These are phyloP conservation scores for Yarrowia divulgata DNA, from an alignment of 805 yeast genomes.

Conservation along the genomic window DNA sequence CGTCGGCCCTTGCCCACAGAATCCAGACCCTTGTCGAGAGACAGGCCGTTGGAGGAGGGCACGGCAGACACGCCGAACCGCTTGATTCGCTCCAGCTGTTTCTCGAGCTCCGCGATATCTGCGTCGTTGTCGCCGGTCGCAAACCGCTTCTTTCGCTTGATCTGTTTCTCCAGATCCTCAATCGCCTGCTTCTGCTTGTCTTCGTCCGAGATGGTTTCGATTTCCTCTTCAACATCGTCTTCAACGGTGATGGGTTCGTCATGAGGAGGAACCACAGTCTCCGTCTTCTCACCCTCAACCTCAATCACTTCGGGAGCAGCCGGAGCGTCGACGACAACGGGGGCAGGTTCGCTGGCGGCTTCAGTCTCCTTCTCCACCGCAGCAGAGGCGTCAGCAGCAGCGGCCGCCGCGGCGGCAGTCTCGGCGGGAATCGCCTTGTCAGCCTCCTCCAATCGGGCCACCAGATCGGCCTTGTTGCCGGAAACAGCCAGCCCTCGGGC, in stretches of 20 bases:
- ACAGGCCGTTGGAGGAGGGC: not conserved
- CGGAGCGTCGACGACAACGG: slow-evolving; percentile 3
- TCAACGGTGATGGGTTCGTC: slow-evolving; percentile 42
- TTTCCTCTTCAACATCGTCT: slow-evolving; percentile 41
- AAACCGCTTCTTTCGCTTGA: slow-evolving; percentile 78
- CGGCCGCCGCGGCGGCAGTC: slow-evolving; percentile 8
- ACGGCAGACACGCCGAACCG: slow-evolving; percentile 66
- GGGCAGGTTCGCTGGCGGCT: not conserved
- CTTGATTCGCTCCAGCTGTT: slow-evolving; percentile 72
- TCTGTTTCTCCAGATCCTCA: slow-evolving; percentile 69
- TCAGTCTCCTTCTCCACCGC: not conserved
- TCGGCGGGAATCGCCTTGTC: slow-evolving; percentile 53
- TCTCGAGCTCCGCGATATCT: slow-evolving; percentile 60
- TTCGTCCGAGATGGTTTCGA: slow-evolving; percentile 49
- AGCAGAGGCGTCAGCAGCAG: slow-evolving; percentile 2
- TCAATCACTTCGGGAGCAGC: slow-evolving; percentile 39
- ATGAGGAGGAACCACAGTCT: not conserved
- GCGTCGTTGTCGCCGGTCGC: slow-evolving; percentile 59
- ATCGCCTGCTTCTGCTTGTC: slow-evolving; percentile 67
- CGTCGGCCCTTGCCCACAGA: not conserved
- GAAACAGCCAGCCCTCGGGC: slow-evolving; percentile 68
- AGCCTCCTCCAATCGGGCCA: slow-evolving; percentile 66
- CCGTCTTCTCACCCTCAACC: slow-evolving; percentile 41
- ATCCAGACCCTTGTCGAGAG: slow-evolving; percentile 19
- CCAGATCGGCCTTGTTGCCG: slow-evolving; percentile 83